Conservation (phyloP, 345 rosid genomes). For the Eucalyptus decipiens region DNA sequence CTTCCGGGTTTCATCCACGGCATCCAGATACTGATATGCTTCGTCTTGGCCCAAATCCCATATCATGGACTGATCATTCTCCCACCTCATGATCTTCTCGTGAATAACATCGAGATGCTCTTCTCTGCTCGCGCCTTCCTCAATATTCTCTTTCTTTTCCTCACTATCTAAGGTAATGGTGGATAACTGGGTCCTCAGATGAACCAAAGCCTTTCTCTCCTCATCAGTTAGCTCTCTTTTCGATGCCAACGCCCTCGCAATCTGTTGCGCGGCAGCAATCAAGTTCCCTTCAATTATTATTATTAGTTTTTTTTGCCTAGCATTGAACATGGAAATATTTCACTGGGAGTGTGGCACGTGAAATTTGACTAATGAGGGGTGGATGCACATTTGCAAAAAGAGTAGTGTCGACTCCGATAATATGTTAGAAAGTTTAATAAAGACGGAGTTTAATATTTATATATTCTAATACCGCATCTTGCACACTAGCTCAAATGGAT, state of each 20-base stretch:
- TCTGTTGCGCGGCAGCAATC: slow-evolving; percentile 54
- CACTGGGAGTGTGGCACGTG: too few relatives aligned
- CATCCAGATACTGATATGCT: slow-evolving; percentile 36
- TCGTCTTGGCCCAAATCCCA: slow-evolving; percentile 57
- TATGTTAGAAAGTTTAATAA: too few relatives aligned
- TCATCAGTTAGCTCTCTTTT: slow-evolving; percentile 43
- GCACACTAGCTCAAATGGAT: neutral
- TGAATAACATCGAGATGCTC: slow-evolving; percentile 31
- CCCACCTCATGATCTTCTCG: slow-evolving; percentile 62
- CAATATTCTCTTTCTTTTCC: neutral
- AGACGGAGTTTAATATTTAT: too few relatives aligned
- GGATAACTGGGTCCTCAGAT: slow-evolving; percentile 51
- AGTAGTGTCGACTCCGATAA: too few relatives aligned
- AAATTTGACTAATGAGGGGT: too few relatives aligned
- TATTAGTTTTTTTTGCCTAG: too few relatives aligned
- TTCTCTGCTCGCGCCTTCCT: slow-evolving; percentile 24
- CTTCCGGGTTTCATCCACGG: slow-evolving; percentile 37
- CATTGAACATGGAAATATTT: too few relatives aligned
- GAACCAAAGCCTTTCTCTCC: slow-evolving; percentile 44
- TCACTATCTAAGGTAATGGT: slow-evolving; percentile 16
- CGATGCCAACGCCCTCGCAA: slow-evolving; percentile 44
- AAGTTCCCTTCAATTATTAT: slow-evolving; percentile 22
- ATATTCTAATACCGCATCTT: neutral
- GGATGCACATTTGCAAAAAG: too few relatives aligned
- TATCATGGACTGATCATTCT: slow-evolving; percentile 63